Evolutionary conservation across 164 flowering plant genomes (phyloP).

Genomic region (Kalanchoe fedtschenkoi): DNA sequence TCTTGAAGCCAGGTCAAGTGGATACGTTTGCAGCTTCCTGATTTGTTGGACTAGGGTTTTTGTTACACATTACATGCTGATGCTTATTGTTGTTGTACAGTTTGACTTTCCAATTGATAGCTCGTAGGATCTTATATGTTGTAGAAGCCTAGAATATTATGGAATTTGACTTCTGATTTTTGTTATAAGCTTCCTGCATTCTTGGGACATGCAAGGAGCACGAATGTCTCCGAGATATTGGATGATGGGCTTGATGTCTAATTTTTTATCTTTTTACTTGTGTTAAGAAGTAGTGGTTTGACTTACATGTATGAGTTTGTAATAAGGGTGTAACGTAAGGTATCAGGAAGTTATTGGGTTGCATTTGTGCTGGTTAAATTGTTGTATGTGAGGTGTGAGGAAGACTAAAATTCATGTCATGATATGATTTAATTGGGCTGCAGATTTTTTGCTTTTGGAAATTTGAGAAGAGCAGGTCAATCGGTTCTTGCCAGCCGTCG

Average conservation of each 20-base stretch:
- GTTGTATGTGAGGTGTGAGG: neutral
- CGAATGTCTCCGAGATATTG: neutral
- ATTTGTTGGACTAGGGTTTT: no score
- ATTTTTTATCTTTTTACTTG: neutral
- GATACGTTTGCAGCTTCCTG: neutral
- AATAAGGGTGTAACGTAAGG: neutral
- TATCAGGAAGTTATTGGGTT: neutral
- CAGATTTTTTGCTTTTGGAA: constrained; percentile 4
- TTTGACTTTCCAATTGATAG: no score
- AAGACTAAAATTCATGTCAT: neutral
- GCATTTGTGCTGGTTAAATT: neutral
- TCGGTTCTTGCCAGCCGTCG: neutral
- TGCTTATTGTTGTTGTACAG: no score
- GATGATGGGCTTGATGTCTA: neutral
- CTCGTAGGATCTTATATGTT: no score
- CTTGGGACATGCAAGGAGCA: no score
- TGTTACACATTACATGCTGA: no score
- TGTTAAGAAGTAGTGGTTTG: neutral
- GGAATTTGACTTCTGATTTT: no score
- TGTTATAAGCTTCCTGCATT: no score
- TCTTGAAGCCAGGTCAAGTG: neutral
- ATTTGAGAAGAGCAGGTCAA: neutral
- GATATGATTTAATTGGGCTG: neutral
- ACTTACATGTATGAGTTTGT: neutral
- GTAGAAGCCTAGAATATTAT: no score